These are phyloP conservation scores for Phytophthora rubi DNA, from an alignment of 352 stramenopile genomes.

Conservation along the genomic window DNA sequence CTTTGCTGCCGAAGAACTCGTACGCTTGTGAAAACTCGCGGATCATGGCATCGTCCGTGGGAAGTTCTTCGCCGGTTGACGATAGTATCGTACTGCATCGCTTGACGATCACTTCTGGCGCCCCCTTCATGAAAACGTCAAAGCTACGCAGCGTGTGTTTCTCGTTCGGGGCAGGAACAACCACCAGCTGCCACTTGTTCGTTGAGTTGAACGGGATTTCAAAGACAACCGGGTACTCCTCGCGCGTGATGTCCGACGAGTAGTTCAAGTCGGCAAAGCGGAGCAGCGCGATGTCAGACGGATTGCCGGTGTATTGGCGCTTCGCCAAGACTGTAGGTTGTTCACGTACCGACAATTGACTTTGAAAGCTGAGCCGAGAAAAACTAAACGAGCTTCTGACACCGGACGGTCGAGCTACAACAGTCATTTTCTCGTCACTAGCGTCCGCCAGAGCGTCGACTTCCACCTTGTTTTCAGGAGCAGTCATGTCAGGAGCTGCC, in stretches of 20 bases:
- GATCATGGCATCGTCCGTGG: slow-evolving; percentile 48
- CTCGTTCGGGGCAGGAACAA: slow-evolving; percentile 41
- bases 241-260: slow-evolving; percentile 38
- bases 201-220: slow-evolving; percentile 76
- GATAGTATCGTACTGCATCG: slow-evolving; percentile 79
- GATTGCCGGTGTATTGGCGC: slow-evolving; percentile 57
- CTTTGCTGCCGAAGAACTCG: slow-evolving; percentile 51
- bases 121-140: slow-evolving; percentile 93
- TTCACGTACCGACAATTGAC: slow-evolving; percentile 18
- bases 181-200: slow-evolving; percentile 72
- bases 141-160: slow-evolving; percentile 26
- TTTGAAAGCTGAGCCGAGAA: slow-evolving; percentile 21
- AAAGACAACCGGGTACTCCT: slow-evolving; percentile 54
- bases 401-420: not conserved
- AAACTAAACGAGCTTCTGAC: slow-evolving; percentile 14
- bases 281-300: slow-evolving; percentile 59
- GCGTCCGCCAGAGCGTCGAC: not conserved
- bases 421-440: slow-evolving; percentile 19
- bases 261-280: slow-evolving; percentile 52
- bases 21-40: slow-evolving; percentile 59
- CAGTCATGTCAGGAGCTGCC: slow-evolving; percentile 26
- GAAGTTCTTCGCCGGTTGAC: slow-evolving; percentile 51
- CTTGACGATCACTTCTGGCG: slow-evolving; percentile 92
- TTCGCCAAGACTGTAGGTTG: slow-evolving; percentile 31
- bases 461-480: not conserved